phyloP scores from a whole-genome alignment of 441 rosid species.

The Bocquillonia castaneifolia region DNA sequence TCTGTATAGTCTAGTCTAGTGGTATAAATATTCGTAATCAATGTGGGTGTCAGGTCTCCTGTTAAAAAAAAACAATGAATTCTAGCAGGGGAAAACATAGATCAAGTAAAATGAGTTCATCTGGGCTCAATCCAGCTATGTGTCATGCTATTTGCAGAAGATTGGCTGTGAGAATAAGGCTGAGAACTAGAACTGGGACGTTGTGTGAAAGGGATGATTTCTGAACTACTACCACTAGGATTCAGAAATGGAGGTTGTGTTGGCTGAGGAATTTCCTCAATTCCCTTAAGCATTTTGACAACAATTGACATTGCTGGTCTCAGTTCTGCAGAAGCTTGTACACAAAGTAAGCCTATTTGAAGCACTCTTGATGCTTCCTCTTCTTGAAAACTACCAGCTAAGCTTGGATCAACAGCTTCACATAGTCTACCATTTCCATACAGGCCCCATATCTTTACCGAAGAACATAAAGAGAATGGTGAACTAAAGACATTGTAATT shows the following conservation, averaged over 20 bases:
- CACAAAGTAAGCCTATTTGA: constrained; percentile 67
- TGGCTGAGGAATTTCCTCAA: constrained; percentile 48
- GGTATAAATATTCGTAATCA: not conserved
- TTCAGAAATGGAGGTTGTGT: constrained; percentile 75
- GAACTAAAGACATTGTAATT: not conserved
- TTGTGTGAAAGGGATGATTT: constrained; percentile 19
- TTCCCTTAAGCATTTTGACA: constrained; percentile 53
- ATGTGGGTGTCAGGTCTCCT: not conserved
- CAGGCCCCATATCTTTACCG: constrained; percentile 55
- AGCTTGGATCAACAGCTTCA: constrained; percentile 60
- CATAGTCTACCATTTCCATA: constrained; percentile 34
- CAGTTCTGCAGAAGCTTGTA: constrained; percentile 72
- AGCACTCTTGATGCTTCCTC: constrained; percentile 49
- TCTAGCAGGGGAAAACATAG: not conserved
- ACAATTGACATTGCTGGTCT: constrained; percentile 76
- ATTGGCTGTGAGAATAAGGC: constrained; percentile 37
- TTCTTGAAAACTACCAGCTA: constrained; percentile 39
- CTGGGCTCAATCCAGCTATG: constrained; percentile 47
- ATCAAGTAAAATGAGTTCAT: constrained; percentile 15
- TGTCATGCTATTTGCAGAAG: constrained; percentile 39
- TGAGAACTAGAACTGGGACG: constrained; percentile 23
- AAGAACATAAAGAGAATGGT: not conserved
- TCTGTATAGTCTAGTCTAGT: too few species aligned
- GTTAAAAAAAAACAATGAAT: too few species aligned
- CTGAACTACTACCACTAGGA: constrained; percentile 27